Percentiles rank a stretch among this genome's conserved stretches.
phyloP scores from a whole-genome alignment of 2,329 filamentous ascomycete genomes.

The Botryosphaeria dothidea region DNA sequence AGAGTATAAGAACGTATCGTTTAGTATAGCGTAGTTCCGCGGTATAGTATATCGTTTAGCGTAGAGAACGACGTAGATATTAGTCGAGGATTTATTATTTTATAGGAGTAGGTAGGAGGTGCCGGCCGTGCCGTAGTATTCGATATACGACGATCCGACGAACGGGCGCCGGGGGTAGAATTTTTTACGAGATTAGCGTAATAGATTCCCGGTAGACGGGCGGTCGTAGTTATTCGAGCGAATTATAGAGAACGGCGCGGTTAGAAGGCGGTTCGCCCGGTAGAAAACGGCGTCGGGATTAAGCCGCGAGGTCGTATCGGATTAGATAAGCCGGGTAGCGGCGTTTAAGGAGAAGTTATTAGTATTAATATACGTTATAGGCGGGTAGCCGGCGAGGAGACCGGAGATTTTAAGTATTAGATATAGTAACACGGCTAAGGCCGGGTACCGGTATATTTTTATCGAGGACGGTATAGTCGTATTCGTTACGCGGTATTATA shows the following conservation, averaged over 20 bases:
- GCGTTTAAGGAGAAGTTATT: slow-evolving; percentile 24
- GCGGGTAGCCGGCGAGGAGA: slow-evolving; percentile 22
- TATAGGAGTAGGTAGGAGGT: no score
- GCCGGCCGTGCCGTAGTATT: background rate
- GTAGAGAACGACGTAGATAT: no score
- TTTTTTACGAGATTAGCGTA: slow-evolving; percentile 23
- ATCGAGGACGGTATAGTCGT: slow-evolving; percentile 28
- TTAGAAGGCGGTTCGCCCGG: background rate
- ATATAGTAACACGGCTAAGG: slow-evolving; percentile 24
- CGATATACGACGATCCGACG: slow-evolving; percentile 20
- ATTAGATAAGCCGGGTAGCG: background rate
- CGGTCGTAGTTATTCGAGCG: background rate
- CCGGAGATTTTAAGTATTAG: slow-evolving; percentile 25
- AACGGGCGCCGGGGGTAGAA: slow-evolving; percentile 19
- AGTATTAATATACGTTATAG: slow-evolving; percentile 24
- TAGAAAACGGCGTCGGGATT: background rate
- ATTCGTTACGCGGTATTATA: no score
- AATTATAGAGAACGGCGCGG: background rate
- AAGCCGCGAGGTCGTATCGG: background rate
- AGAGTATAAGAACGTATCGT: slow-evolving; percentile 22
- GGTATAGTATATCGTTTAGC: background rate
- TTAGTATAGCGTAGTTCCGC: background rate
- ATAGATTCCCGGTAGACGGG: background rate
- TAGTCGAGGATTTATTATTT: no score
- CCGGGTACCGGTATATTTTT: slow-evolving; percentile 22